Percentiles rank a stretch among this genome's conserved stretches.
phyloP scores from a whole-genome alignment of 805 yeast genomes.

The Candida coquimbonensis region DNA sequence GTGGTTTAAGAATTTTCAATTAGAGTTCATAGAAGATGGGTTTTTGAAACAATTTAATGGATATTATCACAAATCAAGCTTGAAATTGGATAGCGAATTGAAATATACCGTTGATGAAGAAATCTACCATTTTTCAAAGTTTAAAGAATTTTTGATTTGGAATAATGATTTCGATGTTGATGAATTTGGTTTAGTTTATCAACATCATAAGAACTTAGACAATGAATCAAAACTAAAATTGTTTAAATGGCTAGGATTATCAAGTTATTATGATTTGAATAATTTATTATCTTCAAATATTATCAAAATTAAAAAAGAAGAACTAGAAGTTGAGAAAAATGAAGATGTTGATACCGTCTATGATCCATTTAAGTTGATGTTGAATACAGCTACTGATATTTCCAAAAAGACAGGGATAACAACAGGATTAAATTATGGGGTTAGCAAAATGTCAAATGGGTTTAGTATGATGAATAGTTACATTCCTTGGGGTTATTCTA shows the following conservation, averaged over 20 bases:
- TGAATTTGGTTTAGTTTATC: slow-evolving; percentile 19
- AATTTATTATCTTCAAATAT: slow-evolving; percentile 12
- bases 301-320: slow-evolving; percentile 23
- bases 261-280: slow-evolving; percentile 10
- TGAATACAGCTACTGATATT: slow-evolving; percentile 18
- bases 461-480: slow-evolving; percentile 7
- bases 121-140: slow-evolving; percentile 2
- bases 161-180: slow-evolving; percentile 2
- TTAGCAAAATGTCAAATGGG: slow-evolving; percentile 10
- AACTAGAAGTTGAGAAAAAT: slow-evolving; percentile 3
- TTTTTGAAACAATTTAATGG: slow-evolving; percentile 24
- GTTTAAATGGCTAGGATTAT: slow-evolving; percentile 17
- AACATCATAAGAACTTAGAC: slow-evolving; percentile 6
- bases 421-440: slow-evolving; percentile 18
- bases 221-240: slow-evolving; percentile 8
- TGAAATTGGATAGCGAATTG: slow-evolving; percentile 11
- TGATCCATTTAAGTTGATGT: slow-evolving; percentile 23
- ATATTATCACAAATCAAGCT: slow-evolving; percentile 21
- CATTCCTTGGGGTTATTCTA: slow-evolving; percentile 8
- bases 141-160: slow-evolving; percentile 18
- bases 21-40: slow-evolving; percentile 28
- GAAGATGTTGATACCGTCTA: slow-evolving; percentile 14
- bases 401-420: slow-evolving; percentile 14
- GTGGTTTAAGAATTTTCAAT: slow-evolving; percentile 26
- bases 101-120: slow-evolving; percentile 9